Evolutionary conservation across 441 rosid species (phyloP), one percentile per base, ranked within the genome.

Genomic region (Flueggea neowawraea): DNA sequence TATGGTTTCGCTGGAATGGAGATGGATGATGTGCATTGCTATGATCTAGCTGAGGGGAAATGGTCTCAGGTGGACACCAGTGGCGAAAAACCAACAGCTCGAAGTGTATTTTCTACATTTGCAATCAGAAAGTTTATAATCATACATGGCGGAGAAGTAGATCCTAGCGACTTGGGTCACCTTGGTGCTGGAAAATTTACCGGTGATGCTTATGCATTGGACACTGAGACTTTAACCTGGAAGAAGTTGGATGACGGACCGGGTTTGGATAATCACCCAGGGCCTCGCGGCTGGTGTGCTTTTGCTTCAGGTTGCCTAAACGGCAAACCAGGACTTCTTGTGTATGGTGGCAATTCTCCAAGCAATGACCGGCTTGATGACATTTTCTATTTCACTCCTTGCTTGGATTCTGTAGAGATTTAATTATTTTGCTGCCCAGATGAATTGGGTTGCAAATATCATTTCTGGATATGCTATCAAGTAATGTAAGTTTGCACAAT

Each of bases 201-300:
- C 2, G 75, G 79, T 0, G 91, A 90, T 3, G 70, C 78, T 4
- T 90, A 85, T 57, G 85, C 78, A 13, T 58, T 93, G 70, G 89
- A 93, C 56, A 82, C 92, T 0, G 83, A 85, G 81, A 81, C 79
- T 4, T 44, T 78, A 22, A 62, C 13, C 39, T 88, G 98, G 97
- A 77, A 65, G 53, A 73, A 66, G 70, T 64, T 82, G 76, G 87
- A 88, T 0, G 97, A 88, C 66, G 75, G 67, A 45, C 55, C 31
- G 31, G 85, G 74, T 6, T 45, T 68, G 9, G 83, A 63, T 8
- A 63, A 58, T 33, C 97, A 87, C 69, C 96, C 95, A 0, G 96
- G 98, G 54, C 80, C 95, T 16, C 78, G 97, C 3, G 97, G 97
- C 6, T 90, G 97, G 98, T 88, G 89, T 16, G 96, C 93, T 6